Percentiles rank a stretch among this genome's conserved stretches.
Conservation (phyloP, 148 eudicot genomes). For the Fagopyrum tataricum region DNA sequence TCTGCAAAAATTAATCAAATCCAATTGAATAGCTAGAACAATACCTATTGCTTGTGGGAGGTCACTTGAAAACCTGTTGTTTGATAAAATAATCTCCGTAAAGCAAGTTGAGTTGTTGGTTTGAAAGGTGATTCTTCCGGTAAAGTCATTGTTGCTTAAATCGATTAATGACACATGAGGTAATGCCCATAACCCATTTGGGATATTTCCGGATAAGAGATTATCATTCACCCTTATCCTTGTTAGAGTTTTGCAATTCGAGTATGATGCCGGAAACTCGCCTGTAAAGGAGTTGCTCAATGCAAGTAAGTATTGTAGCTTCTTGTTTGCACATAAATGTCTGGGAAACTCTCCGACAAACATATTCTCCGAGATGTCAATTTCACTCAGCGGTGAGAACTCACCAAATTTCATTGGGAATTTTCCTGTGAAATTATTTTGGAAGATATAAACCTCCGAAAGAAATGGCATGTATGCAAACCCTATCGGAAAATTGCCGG, state of each 20-base stretch:
- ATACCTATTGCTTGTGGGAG: too few species aligned
- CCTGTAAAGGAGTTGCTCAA: neutral
- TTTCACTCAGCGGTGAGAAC: constrained; percentile 44
- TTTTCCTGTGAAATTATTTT: constrained; percentile 57
- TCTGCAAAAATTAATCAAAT: too few species aligned
- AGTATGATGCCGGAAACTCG: neutral
- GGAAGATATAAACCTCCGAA: constrained; percentile 42
- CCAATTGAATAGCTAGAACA: too few species aligned
- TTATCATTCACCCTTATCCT: neutral
- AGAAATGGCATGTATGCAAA: constrained; percentile 59
- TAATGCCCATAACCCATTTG: neutral
- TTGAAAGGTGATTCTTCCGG: neutral
- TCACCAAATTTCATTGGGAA: constrained; percentile 65
- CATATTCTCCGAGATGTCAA: constrained; percentile 49
- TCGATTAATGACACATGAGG: neutral
- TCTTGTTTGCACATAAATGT: neutral
- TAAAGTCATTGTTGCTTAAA: neutral
- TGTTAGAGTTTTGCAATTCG: neutral
- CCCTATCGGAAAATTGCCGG: constrained; percentile 64
- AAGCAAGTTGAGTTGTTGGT: neutral
- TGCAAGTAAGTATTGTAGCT: neutral
- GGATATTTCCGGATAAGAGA: neutral
- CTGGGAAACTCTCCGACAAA: neutral
- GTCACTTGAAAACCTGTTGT: neutral
- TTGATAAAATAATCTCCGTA: neutral